phyloP scores from a whole-genome alignment of 164 flowering plant genomes.

The Santalum album region DNA sequence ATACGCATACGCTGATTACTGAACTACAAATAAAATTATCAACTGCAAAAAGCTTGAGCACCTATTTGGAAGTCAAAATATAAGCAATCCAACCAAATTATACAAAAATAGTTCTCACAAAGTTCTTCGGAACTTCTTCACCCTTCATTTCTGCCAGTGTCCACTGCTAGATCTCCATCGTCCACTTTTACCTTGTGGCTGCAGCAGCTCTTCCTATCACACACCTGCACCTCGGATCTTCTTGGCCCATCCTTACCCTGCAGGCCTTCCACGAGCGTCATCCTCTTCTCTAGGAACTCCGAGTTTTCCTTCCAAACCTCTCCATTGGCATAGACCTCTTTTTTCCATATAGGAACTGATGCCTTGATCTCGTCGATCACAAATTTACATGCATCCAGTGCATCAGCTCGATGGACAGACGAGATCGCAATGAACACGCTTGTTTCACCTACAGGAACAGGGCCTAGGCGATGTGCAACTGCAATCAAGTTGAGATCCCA shows the following conservation, averaged over 20 bases:
- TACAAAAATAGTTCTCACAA: no score
- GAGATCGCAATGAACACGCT: conserved; percentile 85
- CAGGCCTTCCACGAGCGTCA: conserved; percentile 21
- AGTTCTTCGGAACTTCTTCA: not conserved
- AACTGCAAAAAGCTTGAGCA: no score
- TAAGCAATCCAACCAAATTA: no score
- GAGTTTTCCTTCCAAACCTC: conserved; percentile 95
- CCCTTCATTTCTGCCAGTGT: not conserved
- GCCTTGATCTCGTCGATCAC: conserved; percentile 91
- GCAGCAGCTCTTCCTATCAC: conserved; percentile 31
- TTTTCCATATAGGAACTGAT: conserved; percentile 94
- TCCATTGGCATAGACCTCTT: conserved; percentile 83
- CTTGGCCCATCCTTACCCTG: conserved; percentile 3
- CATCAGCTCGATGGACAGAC: conserved; percentile 72
- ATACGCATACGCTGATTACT: no score
- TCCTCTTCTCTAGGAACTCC: conserved; percentile 64
- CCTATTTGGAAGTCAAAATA: no score
- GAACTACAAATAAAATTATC: no score
- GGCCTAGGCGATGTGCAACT: conserved; percentile 71
- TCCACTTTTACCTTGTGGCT: conserved; percentile 25
- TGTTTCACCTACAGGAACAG: conserved; percentile 75
- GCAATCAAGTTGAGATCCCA: conserved; percentile 67
- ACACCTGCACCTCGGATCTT: conserved; percentile 12
- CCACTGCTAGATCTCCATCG: not conserved
- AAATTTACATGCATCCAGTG: conserved; percentile 75